Conservation (phyloP, 2,329 filamentous ascomycete species). For the Exserohilum rostratum region DNA sequence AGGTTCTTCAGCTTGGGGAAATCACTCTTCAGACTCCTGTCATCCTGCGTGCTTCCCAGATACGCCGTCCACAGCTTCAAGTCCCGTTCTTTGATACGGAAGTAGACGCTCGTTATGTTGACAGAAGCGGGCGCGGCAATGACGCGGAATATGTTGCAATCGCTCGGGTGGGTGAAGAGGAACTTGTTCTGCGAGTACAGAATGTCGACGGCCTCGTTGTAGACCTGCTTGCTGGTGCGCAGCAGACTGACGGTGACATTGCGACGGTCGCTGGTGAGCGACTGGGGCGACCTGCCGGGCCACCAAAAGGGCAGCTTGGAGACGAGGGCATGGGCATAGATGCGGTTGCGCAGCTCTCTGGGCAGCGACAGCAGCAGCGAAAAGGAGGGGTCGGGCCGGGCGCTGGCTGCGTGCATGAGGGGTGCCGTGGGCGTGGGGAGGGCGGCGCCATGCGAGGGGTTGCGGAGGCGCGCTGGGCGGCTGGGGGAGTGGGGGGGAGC, state of each 20-base stretch:
- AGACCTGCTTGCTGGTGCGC: constrained; percentile 35
- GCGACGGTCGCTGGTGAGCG: constrained; percentile 13
- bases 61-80: constrained; percentile 47
- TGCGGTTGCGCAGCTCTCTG: constrained; percentile 44
- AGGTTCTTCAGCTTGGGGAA: constrained; percentile 45
- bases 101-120: constrained; percentile 39
- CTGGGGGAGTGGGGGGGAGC: constrained; percentile 32
- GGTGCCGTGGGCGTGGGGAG: constrained; percentile 8
- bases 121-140: constrained; percentile 36
- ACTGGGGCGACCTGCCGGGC: constrained; percentile 28
- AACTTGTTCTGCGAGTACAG: constrained; percentile 48
- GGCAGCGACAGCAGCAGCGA: constrained; percentile 46
- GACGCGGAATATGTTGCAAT: constrained; percentile 50
- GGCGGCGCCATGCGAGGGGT: constrained; percentile 24
- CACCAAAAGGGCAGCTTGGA: constrained; percentile 44
- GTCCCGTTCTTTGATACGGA: constrained; percentile 47
- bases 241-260: constrained; percentile 37
- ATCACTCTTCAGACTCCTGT: constrained; percentile 42
- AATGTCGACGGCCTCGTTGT: constrained; percentile 42
- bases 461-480: constrained; percentile 36
- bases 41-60: constrained; percentile 36
- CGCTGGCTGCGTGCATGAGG: not conserved
- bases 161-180: constrained; percentile 48
- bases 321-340: constrained; percentile 43
- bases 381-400: constrained; percentile 30